Base-by-base conservation (phyloP, 2,329 filamentous ascomycete species). In the Emydomyces testavorans region DNA sequence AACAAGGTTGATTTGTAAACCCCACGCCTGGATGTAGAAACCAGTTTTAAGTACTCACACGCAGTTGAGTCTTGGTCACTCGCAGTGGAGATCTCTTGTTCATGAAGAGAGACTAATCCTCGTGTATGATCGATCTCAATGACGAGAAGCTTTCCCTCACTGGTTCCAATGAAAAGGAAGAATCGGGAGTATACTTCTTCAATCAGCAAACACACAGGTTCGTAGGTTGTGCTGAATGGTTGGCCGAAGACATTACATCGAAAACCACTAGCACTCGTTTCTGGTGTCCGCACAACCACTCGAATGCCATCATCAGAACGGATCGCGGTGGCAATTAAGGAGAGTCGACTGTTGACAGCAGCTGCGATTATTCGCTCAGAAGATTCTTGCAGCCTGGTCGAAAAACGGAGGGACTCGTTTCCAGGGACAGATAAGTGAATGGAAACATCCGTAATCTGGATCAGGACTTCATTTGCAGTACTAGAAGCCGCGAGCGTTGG, bases 401-500 rank as follows among this genome's bases (percentile, higher is more conserved):
- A 56, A 43, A 50, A 53, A 29, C 55, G 60, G n/a, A 52, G 48
- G n/a, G 37, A 16, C 13, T 38, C 18, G 36, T 60, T 54, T 20
- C 47, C 51, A 10, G 58, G 54, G 16, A 58, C 50, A 18, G 62
- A 59, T 6, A 68, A 48, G 32, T 60, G 57, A 13, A 69, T 61
- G 6, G 62, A 61, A 13, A 46, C 56, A 35, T 63, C 56, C 7
- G 70, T 72, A 31, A 73, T 57, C 49, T 73, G 71, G 15, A 71
- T 54, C 10, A 72, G 50, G 6, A 61, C 50, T 23, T 63, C 62
- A 3, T 56, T 54, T 13, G 55, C 50, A 6, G 67, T 62, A 43
- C 57, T 63, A 15, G 65, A 67, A 6, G 66, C 68, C 23, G 69
- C 66, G 23, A 75, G 52, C 2, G 72, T 73, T 53, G 65, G 65